These are phyloP conservation scores for Fusarium longipes DNA, from an alignment of 2,329 filamentous ascomycete genomes.

Conservation along the genomic window DNA sequence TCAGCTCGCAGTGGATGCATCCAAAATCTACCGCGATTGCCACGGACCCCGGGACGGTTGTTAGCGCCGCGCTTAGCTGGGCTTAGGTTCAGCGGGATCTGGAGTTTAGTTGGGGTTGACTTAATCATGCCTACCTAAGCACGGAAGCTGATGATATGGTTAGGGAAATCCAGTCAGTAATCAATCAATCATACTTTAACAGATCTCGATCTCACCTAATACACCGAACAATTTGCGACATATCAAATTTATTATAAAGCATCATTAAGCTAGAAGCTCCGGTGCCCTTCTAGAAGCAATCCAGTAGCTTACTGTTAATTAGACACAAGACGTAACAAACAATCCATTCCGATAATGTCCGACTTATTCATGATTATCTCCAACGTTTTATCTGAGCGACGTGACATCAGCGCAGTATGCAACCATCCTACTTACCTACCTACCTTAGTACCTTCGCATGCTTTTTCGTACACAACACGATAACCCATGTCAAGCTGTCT, in stretches of 20 bases:
- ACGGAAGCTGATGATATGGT: constrained; percentile 5
- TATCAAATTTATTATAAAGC: constrained; percentile 32
- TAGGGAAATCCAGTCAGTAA: not conserved
- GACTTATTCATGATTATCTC: not conserved
- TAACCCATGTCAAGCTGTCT: constrained; percentile 4
- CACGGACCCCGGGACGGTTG: not conserved
- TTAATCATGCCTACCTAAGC: constrained; percentile 36
- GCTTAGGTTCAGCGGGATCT: not conserved
- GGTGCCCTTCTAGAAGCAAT: constrained; percentile 13
- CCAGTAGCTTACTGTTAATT: constrained; percentile 1
- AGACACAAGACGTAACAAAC: not conserved
- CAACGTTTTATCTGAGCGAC: not conserved
- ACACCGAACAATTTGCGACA: not conserved
- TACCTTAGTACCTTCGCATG: not conserved
- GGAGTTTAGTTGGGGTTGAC: constrained; percentile 7
- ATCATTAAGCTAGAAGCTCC: not conserved
- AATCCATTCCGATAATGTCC: not conserved
- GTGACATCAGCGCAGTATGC: constrained; percentile 12
- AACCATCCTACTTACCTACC: not conserved
- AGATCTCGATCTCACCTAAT: constrained; percentile 19
- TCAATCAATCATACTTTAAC: not conserved
- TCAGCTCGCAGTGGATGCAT: constrained; percentile 19
- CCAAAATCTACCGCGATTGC: not conserved
- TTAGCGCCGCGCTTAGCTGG: constrained; percentile 4
- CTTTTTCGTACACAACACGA: constrained; percentile 27